Percentiles rank a stretch among this genome's conserved stretches.
phyloP scores from a whole-genome alignment of 331 rosid genomes.

The Acacia concinna region DNA sequence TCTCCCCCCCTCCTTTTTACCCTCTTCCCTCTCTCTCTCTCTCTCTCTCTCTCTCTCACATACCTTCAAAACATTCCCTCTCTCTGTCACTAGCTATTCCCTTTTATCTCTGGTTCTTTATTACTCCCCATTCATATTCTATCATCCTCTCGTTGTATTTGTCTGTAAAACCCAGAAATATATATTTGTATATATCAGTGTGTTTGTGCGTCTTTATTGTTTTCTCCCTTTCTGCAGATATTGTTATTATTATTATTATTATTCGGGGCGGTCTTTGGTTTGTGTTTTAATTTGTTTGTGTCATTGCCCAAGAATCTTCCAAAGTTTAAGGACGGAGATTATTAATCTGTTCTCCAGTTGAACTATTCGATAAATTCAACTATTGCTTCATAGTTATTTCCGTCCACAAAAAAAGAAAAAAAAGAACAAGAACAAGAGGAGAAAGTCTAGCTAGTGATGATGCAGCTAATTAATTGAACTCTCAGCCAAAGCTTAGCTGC shows the following conservation, averaged over 20 bases:
- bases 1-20: not conserved
- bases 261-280: not conserved
- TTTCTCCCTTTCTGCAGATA: not conserved
- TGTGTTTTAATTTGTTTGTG: not conserved
- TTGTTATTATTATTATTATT: not conserved
- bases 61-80: conserved; percentile 16
- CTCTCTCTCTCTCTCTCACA: conserved; percentile 1
- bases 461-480: not conserved
- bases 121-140: not conserved
- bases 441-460: not conserved
- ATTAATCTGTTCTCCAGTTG: not conserved
- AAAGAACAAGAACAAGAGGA: not conserved
- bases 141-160: not conserved
- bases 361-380: conserved; percentile 41
- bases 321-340: conserved; percentile 30
- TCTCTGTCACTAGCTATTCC: not conserved
- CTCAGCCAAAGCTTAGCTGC: not conserved
- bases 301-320: not conserved
- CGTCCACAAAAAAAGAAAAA: conserved; percentile 25
- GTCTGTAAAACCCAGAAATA: not conserved
- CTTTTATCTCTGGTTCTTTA: not conserved
- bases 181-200: not conserved
- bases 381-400: conserved; percentile 32
- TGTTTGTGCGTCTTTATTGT: not conserved
- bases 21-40: conserved; percentile 27